These are phyloP conservation scores for Cladorrhinum sp. DNA, from an alignment of 2,329 filamentous ascomycete genomes.

Conservation along the genomic window DNA sequence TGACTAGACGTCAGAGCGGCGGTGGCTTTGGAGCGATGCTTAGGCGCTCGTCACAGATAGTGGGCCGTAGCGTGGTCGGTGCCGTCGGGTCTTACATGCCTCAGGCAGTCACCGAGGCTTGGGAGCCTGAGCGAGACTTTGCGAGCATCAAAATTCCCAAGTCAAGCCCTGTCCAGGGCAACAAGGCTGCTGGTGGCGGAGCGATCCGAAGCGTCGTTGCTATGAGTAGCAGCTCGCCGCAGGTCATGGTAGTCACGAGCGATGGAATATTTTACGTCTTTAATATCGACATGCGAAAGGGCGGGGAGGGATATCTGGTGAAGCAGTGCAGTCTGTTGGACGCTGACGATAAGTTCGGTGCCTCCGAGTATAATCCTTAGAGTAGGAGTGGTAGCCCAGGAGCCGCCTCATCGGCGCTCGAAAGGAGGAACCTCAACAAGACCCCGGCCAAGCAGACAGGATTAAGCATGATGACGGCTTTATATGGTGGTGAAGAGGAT, in stretches of 20 bases:
- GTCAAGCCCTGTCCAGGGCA: constrained; percentile 33
- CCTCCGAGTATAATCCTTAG: constrained; percentile 44
- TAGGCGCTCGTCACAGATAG: constrained; percentile 89
- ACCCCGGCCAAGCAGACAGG: no score
- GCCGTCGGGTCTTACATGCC: constrained; percentile 91
- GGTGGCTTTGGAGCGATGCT: constrained; percentile 81
- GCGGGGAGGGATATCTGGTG: constrained; percentile 85
- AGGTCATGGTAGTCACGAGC: constrained; percentile 97
- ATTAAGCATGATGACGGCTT: no score
- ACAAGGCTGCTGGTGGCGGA: constrained; percentile 26
- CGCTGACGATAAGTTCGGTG: constrained; percentile 53
- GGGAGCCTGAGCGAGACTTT: constrained; percentile 93
- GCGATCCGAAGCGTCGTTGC: constrained; percentile 89
- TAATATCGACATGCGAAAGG: constrained; percentile 90
- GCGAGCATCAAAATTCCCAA: constrained; percentile 93
- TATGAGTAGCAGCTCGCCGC: constrained; percentile 90
- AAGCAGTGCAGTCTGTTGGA: constrained; percentile 73
- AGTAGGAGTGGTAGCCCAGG: neutral
- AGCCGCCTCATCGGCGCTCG: no score
- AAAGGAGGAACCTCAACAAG: no score
- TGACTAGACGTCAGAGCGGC: constrained; percentile 58
- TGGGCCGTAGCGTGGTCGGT: constrained; percentile 82
- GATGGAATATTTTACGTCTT: constrained; percentile 95
- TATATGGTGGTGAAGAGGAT: no score
- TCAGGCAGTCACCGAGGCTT: constrained; percentile 93